Evolutionary conservation across 108 stramenopile genomes (phyloP).

Genomic region (Phaeodactylum tricornutum): DNA sequence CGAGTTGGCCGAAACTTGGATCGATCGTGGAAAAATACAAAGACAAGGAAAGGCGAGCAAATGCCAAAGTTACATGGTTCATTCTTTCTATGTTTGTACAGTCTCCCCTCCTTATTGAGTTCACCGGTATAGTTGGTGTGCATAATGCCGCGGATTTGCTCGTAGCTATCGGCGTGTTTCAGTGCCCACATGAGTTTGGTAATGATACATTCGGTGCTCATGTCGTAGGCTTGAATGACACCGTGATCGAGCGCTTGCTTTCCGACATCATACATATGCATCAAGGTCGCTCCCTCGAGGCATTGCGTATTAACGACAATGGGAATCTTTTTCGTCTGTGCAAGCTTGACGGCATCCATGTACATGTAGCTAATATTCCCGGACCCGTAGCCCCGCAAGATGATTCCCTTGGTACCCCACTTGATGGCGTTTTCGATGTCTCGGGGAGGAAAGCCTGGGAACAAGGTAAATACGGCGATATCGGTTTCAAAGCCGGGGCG

Average conservation of each 20-base stretch:
- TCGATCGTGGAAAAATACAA: too few species aligned
- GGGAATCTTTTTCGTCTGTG: slow-evolving; percentile 41
- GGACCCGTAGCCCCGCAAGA: slow-evolving; percentile 80
- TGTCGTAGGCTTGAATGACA: slow-evolving; percentile 72
- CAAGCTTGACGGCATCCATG: slow-evolving; percentile 27
- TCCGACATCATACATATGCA: slow-evolving; percentile 77
- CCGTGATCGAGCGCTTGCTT: slow-evolving; percentile 38
- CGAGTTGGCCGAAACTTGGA: too few species aligned
- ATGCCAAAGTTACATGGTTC: too few species aligned
- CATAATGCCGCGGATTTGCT: slow-evolving; percentile 12
- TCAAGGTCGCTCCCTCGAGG: slow-evolving; percentile 54
- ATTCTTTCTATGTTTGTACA: slow-evolving; percentile 8
- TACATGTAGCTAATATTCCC: slow-evolving; percentile 70
- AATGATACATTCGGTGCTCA: slow-evolving; percentile 73
- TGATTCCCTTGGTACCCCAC: slow-evolving; percentile 45
- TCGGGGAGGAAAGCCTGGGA: slow-evolving; percentile 80
- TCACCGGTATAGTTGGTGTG: slow-evolving; percentile 16
- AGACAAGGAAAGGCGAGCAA: too few species aligned
- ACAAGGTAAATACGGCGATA: slow-evolving; percentile 46
- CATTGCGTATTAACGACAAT: slow-evolving; percentile 82
- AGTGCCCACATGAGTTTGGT: slow-evolving; percentile 41
- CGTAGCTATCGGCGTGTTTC: not conserved
- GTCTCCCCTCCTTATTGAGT: slow-evolving; percentile 14
- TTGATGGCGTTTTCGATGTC: slow-evolving; percentile 21
- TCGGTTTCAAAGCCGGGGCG: slow-evolving; percentile 70